These are phyloP conservation scores for Orbilia oligospora DNA, from an alignment of 2,329 filamentous ascomycete species.

Conservation along the genomic window DNA sequence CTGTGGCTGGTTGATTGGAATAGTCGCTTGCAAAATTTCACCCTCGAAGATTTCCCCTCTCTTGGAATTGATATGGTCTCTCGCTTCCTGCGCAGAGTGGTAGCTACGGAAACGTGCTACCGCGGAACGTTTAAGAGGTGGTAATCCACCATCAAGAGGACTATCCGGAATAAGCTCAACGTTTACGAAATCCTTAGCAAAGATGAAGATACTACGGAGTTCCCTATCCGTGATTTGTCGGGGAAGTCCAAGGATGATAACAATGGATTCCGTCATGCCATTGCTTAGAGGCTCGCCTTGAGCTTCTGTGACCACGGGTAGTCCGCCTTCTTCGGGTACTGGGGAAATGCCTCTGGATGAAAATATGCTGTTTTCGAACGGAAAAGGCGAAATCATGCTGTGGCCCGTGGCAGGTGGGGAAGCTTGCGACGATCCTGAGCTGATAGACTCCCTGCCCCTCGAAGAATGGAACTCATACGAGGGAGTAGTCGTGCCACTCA, in stretches of 20 bases:
- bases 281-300: constrained; percentile 31
- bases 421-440: constrained; percentile 59
- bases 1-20: constrained; percentile 48
- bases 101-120: constrained; percentile 63
- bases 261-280: constrained; percentile 53
- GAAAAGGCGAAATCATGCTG: constrained; percentile 61
- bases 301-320: constrained; percentile 26
- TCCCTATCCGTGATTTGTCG: constrained; percentile 62
- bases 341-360: constrained; percentile 59
- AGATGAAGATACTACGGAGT: constrained; percentile 63
- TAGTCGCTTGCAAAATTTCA: constrained; percentile 55
- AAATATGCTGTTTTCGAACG: constrained; percentile 58
- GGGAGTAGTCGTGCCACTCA: constrained; percentile 59
- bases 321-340: constrained; percentile 56
- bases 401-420: constrained; percentile 60
- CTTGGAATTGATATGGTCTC: constrained; percentile 62
- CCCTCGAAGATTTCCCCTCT: constrained; percentile 59
- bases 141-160: constrained; percentile 47
- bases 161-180: constrained; percentile 60
- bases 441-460: constrained; percentile 58
- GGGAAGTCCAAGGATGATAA: constrained; percentile 63
- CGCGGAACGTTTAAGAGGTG: constrained; percentile 61
- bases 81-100: constrained; percentile 63
- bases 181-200: constrained; percentile 62
- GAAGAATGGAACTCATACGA: constrained; percentile 58